A percentile compares a stretch with the other conserved stretches of the same genome.
These are phyloP conservation scores for Aspergillus sparsus DNA, from an alignment of 495 filamentous ascomycete genomes.

Conservation along the genomic window DNA sequence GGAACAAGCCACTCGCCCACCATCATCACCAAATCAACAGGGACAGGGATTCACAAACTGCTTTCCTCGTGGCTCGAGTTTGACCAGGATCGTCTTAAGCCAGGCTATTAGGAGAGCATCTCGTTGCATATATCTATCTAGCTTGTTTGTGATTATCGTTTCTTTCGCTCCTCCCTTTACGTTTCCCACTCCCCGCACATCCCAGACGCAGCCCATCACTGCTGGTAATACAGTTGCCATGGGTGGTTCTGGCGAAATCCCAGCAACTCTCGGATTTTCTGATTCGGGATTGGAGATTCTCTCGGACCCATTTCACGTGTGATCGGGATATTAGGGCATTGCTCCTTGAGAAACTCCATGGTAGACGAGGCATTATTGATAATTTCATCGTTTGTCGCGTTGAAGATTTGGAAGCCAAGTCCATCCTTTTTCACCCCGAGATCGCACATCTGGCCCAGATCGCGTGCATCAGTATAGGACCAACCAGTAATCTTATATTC, in stretches of 20 bases:
- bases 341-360: constrained; percentile 49
- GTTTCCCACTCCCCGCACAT: too few relatives aligned
- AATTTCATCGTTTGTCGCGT: constrained; percentile 61
- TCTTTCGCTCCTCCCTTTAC: too few relatives aligned
- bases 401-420: constrained; percentile 62
- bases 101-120: too few relatives aligned
- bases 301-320: constrained; percentile 54
- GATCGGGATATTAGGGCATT: constrained; percentile 47
- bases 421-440: constrained; percentile 49
- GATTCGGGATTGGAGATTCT: constrained; percentile 60
- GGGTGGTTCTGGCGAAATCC: constrained; percentile 57
- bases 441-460: constrained; percentile 61
- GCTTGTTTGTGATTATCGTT: too few relatives aligned
- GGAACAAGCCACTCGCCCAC: too few relatives aligned
- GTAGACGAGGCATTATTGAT: constrained; percentile 46
- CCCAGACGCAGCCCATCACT: too few relatives aligned
- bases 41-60: too few relatives aligned
- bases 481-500: constrained; percentile 57
- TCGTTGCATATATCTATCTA: too few relatives aligned
- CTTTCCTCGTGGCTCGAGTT: too few relatives aligned
- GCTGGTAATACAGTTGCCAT: constrained; percentile 5
- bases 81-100: too few relatives aligned
- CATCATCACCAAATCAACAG: too few relatives aligned
- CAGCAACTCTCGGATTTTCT: constrained; percentile 58
- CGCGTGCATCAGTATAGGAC: constrained; percentile 61